Base-by-base conservation (phyloP, 208 protist species). In the Polymyxa betae region DNA sequence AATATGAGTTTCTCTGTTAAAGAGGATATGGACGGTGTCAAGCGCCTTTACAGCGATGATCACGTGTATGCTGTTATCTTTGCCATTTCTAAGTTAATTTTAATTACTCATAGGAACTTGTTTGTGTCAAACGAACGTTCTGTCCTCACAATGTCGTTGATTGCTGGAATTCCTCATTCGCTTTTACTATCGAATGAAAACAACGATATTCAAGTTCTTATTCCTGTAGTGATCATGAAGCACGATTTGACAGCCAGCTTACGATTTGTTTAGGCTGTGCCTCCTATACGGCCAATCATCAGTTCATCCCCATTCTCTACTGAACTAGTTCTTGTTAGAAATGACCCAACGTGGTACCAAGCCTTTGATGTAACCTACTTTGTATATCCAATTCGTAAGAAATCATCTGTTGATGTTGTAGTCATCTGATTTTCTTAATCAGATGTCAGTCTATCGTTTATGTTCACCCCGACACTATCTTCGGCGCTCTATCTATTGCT, bases 401-500 rank as follows among this genome's bases (percentile, higher is more conserved):
- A 77, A 72, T 66, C 32, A 24, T 20, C 88, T n/a, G 38, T 60
- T 44, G n/a, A 40, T 10, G 29, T 89, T 89, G 44, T 66, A 24
- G 96, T 95, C n/a, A 93, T 95, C 12, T n/a, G n/a, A n/a, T n/a
- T n/a, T n/a, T n/a, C n/a, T n/a, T 96, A 96, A 89, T 93, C 97
- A 38, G 96, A 98, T 92, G 91, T 96, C 35, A 96, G 95, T 91
- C 89, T 94, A 52, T 95, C 95, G 64, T 98, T 98, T 91, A 90
- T 98, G 16, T 92, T 96, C 45, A 94, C 96, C 20, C 94, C 94
- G 1, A 96, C 95, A n/a, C 94, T 98, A 41, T 93, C 93, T 32
- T 96, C 97, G 0, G 95, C 96, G 20, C 94, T 98, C 20, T 98
- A 98, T 93, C 96, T 97, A 41, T 92, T 96, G 41, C 95, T 97